Base-by-base conservation (phyloP, 2,329 filamentous ascomycete species). In the Cercospora citrullina region DNA sequence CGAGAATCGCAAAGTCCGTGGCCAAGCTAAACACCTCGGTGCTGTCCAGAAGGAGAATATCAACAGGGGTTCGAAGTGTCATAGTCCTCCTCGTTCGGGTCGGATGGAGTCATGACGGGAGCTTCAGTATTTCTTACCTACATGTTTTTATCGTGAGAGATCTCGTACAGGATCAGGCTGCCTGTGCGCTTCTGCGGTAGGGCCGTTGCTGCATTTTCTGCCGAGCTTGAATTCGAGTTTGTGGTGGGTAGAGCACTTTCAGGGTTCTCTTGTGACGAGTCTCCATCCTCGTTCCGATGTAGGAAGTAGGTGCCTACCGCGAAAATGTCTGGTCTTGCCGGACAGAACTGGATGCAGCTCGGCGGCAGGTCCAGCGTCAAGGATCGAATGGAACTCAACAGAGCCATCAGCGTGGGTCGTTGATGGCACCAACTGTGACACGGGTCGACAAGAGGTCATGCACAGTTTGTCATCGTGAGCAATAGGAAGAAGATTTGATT, bases 261-360 rank as follows among this genome's bases (percentile, higher is more conserved):
- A n/a, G 30, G 26, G 7, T 23, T 21, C 28, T 59, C 55, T 59
- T 33, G 55, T 36, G 28, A 16, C 26, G n/a, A 12, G 14, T 51
- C 57, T 68, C 42, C 9, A 36, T 66, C 62, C 42, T 68, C 63
- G 33, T 75, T 76, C 51, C 84, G 84, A 70, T 93, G 83, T 30
- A 97, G 84, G 70, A 90, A 87, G 79, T 97, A 97, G 1, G 94
- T 97, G 45, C 94, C 94, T 59, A 97, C 86, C 0, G 96, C 83
- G 72, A 96, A 89, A 75, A 90, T 87, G 0, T 88, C 80, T 0
- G 87, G 86, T 67, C 87, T 77, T 0, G 80, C 78, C 1, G 89
- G 88, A 71, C 87, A 91, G 74, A 93, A 92, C 69, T 91, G 89
- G n/a, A 93, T 84, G 76, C 91, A 94, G 75, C 91, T 92, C 1